Percentiles rank a stretch among this genome's conserved stretches.
Evolutionary conservation across 2,329 filamentous ascomycete species (phyloP).

Genomic region (Talaromyces sp.): DNA sequence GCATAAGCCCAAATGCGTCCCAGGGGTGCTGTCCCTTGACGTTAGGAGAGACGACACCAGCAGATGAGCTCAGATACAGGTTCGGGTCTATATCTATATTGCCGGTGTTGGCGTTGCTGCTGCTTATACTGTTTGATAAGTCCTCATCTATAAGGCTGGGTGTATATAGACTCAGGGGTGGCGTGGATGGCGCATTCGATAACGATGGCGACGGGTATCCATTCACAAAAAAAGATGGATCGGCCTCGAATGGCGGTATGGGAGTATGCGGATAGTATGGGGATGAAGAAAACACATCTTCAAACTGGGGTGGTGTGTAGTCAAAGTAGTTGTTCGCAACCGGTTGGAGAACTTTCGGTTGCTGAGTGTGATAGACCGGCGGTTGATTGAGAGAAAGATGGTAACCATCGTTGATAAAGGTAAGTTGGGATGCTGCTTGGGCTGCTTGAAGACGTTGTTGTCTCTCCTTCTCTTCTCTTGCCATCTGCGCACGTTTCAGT

Average conservation of each 20-base stretch:
- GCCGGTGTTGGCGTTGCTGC: background rate
- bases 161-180: constrained; percentile 15
- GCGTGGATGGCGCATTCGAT: constrained; percentile 18
- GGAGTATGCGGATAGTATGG: constrained; percentile 4
- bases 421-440: constrained; percentile 16
- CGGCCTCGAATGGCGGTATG: constrained; percentile 7
- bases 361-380: background rate
- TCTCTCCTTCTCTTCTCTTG: constrained; percentile 17
- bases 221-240: constrained; percentile 11
- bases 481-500: constrained; percentile 17
- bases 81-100: constrained; percentile 12
- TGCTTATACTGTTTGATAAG: constrained; percentile 8
- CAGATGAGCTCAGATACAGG: constrained; percentile 3
- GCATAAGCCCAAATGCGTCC: constrained; percentile 15
- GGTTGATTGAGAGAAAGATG: constrained; percentile 2
- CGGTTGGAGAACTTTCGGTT: constrained; percentile 1
- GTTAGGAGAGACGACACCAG: constrained; percentile 2
- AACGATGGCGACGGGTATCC: constrained; percentile 16
- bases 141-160: constrained; percentile 15
- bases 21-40: background rate
- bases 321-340: constrained; percentile 6
- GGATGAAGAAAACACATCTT: constrained; percentile 7
- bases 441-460: constrained; percentile 19
- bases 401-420: constrained; percentile 16
- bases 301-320: constrained; percentile 6